phyloP scores from a whole-genome alignment of 495 filamentous ascomycete genomes.

The Poronia punctata region DNA sequence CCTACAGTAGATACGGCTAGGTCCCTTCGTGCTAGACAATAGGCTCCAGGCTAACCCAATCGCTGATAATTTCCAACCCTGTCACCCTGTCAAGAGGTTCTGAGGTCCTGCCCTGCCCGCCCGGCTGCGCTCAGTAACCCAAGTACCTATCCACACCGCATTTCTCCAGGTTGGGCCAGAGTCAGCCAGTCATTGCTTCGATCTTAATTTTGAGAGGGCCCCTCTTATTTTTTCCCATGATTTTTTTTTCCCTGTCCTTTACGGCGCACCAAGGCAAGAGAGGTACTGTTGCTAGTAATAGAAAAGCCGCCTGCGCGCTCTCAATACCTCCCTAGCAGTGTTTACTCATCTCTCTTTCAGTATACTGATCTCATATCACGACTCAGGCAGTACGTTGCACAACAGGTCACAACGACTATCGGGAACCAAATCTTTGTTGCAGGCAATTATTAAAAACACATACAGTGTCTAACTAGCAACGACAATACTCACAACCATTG shows the following conservation, averaged over 20 bases:
- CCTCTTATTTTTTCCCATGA: slow-evolving; percentile 1
- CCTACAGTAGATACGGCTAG: neutral
- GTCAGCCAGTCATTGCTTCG: slow-evolving; percentile 6
- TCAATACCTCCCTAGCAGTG: slow-evolving; percentile 1
- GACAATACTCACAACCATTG: neutral
- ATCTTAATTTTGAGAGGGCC: neutral
- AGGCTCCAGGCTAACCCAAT: slow-evolving; percentile 3
- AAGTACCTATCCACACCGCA: slow-evolving; percentile 11
- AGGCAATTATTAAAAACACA: no score
- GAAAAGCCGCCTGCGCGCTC: slow-evolving; percentile 11
- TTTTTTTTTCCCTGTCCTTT: slow-evolving; percentile 7
- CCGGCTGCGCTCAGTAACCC: slow-evolving; percentile 1
- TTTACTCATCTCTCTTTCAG: slow-evolving; percentile 1
- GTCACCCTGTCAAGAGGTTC: no score
- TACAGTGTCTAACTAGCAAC: neutral
- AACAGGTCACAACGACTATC: slow-evolving; percentile 1
- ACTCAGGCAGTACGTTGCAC: slow-evolving; percentile 1
- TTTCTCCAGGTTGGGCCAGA: slow-evolving; percentile 8
- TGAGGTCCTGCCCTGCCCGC: no score
- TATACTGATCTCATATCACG: slow-evolving; percentile 1
- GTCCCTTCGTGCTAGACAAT: slow-evolving; percentile 5
- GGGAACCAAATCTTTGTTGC: no score
- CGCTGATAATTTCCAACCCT: slow-evolving; percentile 7
- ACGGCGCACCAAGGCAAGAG: slow-evolving; percentile 5
- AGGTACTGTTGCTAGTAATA: slow-evolving; percentile 6